Evolutionary conservation across 83 land plant species (phyloP), one percentile per base, ranked within the genome.

Genomic region (Diphasiastrum complanatum): DNA sequence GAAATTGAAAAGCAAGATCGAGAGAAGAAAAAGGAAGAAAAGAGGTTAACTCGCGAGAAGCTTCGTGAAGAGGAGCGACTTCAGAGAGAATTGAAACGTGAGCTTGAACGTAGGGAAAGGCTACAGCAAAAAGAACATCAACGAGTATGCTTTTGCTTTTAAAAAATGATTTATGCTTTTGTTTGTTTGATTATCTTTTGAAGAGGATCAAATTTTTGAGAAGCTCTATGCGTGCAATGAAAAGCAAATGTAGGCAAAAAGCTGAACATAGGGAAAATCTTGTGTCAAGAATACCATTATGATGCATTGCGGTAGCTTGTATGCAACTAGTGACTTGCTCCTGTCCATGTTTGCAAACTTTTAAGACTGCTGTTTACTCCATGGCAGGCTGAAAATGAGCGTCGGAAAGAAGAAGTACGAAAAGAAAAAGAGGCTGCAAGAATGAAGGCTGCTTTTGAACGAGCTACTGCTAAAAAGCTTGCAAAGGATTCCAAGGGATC

Each of bases 401-500:
- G 73, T 53, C 89, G 65, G 64, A 90, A 89, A 56, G 99, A 95
- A 63, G 93, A 86, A 56, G 63, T 67, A 5, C 74, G 87, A 35
- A 80, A 64, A 60, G 93, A 90, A 74, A 95, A 78, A 72, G 93
- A 95, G 62, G 97, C 87, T 34, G 83, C 86, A 5, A 80, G 78
- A 46, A 71, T 73, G 26, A 95, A 80, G 69, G 90, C 93, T 64
- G 89, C 97, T 14, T 68, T 63, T 78, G 99, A 95, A 61, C 83
- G 92, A 72, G 99, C 93, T 5, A 77, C 84, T 60, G 93, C 93
- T 28, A 85, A 97, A 41, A 84, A 77, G 64, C 71, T 95, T 37
- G 96, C 91, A 31, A 80, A 75, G 60, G 92, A 87, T 55, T 83
- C 85, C 32, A 84, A 81, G 81, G 97, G 84, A 51, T 83, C 82